Conservation (phyloP, 2,329 filamentous ascomycete genomes). For the Xylaria sp. region DNA sequence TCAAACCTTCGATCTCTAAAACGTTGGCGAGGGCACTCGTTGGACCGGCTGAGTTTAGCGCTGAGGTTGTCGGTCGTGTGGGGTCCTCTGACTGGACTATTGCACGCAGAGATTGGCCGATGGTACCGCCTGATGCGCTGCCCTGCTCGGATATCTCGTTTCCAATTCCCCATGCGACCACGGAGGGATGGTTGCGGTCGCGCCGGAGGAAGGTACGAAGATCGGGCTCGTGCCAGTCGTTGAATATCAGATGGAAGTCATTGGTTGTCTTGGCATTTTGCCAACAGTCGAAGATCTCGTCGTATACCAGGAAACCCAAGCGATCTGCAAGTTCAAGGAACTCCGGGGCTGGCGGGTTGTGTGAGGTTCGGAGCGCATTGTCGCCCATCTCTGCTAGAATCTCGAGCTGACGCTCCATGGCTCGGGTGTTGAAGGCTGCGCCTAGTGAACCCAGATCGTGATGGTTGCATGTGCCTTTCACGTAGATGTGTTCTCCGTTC, state of each 20-base stretch:
- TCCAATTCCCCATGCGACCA: slow-evolving; percentile 64
- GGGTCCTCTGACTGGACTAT: slow-evolving; percentile 61
- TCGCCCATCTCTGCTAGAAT: slow-evolving; percentile 62
- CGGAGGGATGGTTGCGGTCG: slow-evolving; percentile 65
- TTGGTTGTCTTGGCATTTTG: slow-evolving; percentile 57
- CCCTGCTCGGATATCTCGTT: slow-evolving; percentile 65
- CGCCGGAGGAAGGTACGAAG: slow-evolving; percentile 63
- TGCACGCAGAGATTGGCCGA: slow-evolving; percentile 51
- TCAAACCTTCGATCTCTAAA: slow-evolving; percentile 63
- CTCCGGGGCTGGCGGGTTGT: slow-evolving; percentile 65
- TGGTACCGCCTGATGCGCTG: slow-evolving; percentile 37
- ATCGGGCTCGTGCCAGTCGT: slow-evolving; percentile 65
- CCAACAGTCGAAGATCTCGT: slow-evolving; percentile 67
- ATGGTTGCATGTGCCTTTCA: slow-evolving; percentile 63
- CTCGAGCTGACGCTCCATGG: slow-evolving; percentile 61
- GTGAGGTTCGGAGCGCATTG: slow-evolving; percentile 63
- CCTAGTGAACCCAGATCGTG: slow-evolving; percentile 64
- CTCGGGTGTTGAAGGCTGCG: slow-evolving; percentile 61
- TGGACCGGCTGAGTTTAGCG: slow-evolving; percentile 60
- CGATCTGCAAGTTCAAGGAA: slow-evolving; percentile 62
- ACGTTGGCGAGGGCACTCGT: slow-evolving; percentile 53
- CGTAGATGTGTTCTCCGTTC: slow-evolving; percentile 57
- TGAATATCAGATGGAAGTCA: slow-evolving; percentile 64
- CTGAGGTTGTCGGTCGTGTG: slow-evolving; percentile 58
- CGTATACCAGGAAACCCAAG: slow-evolving; percentile 62